phyloP scores from a whole-genome alignment of 768 basidiomycete genomes.

The Suillus subluteus region DNA sequence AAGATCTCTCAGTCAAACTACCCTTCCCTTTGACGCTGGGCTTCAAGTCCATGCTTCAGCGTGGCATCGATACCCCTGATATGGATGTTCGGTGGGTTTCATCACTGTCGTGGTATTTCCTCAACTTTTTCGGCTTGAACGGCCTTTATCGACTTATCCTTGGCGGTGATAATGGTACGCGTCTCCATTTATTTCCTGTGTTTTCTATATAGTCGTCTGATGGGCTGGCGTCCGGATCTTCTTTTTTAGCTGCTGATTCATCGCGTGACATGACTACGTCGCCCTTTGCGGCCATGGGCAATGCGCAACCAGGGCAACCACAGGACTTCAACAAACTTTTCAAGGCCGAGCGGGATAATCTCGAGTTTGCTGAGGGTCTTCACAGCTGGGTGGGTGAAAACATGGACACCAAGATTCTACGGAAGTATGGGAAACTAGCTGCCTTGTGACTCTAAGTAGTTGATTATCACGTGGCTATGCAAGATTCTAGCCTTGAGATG shows the following conservation, averaged over 20 bases:
- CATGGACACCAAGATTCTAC: conserved; percentile 77
- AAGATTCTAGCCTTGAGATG: conserved; percentile 15
- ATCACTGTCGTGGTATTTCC: conserved; percentile 98
- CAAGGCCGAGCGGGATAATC: conserved; percentile 89
- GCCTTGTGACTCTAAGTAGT: conserved; percentile 32
- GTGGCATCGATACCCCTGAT: conserved; percentile 92
- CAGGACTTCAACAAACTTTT: conserved; percentile 92
- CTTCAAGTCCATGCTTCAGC: conserved; percentile 97
- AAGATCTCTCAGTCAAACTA: conserved; percentile 72
- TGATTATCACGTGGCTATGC: conserved; percentile 16
- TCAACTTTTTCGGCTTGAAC: conserved; percentile 98
- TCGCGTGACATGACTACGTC: conserved; percentile 73
- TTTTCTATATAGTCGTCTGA: conserved; percentile 16
- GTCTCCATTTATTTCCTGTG: conserved; percentile 13
- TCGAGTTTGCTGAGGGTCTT: conserved; percentile 86
- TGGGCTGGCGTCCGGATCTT: conserved; percentile 18
- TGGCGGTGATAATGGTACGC: conserved; percentile 85
- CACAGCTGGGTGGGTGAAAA: conserved; percentile 85
- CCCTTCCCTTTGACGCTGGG: conserved; percentile 97
- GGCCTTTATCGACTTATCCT: conserved; percentile 94
- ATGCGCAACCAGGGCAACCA: conserved; percentile 53
- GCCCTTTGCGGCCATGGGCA: conserved; percentile 62
- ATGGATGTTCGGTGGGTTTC: conserved; percentile 99
- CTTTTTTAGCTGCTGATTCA: conserved; percentile 70
- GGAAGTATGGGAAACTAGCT: conserved; percentile 75